Percentiles rank a stretch among this genome's conserved stretches.
Evolutionary conservation across 805 yeast genomes (phyloP).

Genomic region (Scheffersomyces amazonensis): DNA sequence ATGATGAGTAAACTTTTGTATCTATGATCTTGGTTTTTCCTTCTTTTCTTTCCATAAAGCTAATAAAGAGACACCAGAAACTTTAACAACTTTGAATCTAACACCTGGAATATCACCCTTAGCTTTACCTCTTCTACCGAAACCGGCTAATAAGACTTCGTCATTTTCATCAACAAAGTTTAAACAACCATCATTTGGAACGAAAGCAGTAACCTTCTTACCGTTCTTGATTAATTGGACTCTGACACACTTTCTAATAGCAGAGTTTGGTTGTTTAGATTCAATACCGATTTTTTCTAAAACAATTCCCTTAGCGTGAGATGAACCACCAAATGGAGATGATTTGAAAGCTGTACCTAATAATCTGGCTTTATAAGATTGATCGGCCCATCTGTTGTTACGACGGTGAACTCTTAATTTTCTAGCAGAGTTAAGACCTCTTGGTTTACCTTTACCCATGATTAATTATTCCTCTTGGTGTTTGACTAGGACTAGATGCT

Average conservation of each 20-base stretch:
- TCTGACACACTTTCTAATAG: conserved; percentile 99
- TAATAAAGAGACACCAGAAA: conserved; percentile 98
- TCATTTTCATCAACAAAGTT: conserved; percentile 99
- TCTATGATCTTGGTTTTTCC: conserved; percentile 99
- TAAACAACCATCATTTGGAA: conserved; percentile 99
- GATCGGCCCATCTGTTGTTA: conserved; percentile 99
- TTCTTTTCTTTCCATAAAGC: conserved; percentile 99
- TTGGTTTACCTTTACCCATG: conserved; percentile 99
- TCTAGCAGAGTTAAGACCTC: conserved; percentile 99
- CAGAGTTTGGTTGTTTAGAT: conserved; percentile 99
- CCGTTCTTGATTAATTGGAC: conserved; percentile 99
- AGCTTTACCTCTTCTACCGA: conserved; percentile 99
- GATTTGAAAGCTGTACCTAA: conserved; percentile 99
- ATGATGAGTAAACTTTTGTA: too few species aligned
- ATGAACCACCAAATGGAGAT: conserved; percentile 99
- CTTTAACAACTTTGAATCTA: conserved; percentile 99
- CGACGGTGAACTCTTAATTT: conserved; percentile 99
- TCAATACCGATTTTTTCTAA: conserved; percentile 99
- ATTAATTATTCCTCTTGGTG: conserved; percentile 28
- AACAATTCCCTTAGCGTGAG: conserved; percentile 99
- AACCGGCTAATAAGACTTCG: conserved; percentile 99
- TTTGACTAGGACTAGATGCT: not conserved
- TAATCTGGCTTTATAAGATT: conserved; percentile 96
- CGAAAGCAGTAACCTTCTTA: conserved; percentile 99
- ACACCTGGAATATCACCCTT: conserved; percentile 99